Evolutionary conservation across 2,329 filamentous ascomycete species (phyloP), one percentile per base, ranked within the genome.

Genomic region (Tolypocladium sp.): DNA sequence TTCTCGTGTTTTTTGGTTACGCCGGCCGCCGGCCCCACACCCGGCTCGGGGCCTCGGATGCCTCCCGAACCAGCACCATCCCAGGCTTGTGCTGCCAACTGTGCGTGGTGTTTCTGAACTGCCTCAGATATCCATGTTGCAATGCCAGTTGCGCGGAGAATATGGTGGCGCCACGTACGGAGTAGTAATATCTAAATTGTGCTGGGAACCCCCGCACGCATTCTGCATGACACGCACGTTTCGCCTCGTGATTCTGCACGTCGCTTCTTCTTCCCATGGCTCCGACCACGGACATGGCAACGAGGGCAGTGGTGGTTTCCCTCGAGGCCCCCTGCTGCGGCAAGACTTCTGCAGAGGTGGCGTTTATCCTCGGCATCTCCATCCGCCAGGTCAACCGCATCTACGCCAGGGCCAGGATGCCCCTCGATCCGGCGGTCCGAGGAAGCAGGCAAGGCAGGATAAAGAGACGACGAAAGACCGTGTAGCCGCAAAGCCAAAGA

Each of bases 161-260:
- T n/a, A n/a, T n/a, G n/a, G n/a, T n/a, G n/a, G n/a, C n/a, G n/a
- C n/a, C n/a, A n/a, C n/a, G n/a, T n/a, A n/a, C n/a, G n/a, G n/a
- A n/a, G n/a, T n/a, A n/a, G n/a, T n/a, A n/a, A n/a, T n/a, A n/a
- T n/a, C n/a, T n/a, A n/a, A n/a, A n/a, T n/a, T n/a, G n/a, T n/a
- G 40, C 40, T 42, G 40, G 9, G 20, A n/a, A 42, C 17, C 40
- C 20, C 8, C 40, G 40, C 20, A n/a, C 4, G 17, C 20, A 13
- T 38, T 13, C n/a, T n/a, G n/a, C n/a, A n/a, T 38, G 37, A 38
- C 42, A 15, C 15, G 2, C 42, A 3, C 8, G n/a, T 15, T 2
- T 1, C 22, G 3, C 33, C 22, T 37, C 42, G 10, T 57, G 13
- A 9, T 52, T 59, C 60, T 63, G 64, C 63, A 59, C 60, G 65